Percentiles rank a stretch among this genome's conserved stretches.
These are phyloP conservation scores for Colletotrichum lini DNA, from an alignment of 2,329 filamentous ascomycete genomes.

Conservation along the genomic window DNA sequence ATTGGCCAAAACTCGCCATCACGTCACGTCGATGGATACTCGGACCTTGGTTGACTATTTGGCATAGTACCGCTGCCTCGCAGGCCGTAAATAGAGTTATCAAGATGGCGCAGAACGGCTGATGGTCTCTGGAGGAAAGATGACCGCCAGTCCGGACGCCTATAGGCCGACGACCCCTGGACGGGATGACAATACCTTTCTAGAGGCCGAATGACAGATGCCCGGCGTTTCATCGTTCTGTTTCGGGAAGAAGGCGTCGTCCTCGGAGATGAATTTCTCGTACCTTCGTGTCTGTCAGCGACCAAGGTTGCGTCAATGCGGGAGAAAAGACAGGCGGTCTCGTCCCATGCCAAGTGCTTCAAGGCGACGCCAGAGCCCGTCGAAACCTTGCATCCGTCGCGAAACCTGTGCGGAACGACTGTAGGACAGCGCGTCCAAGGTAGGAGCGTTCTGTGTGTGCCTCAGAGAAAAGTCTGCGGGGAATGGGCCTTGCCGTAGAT, in stretches of 20 bases:
- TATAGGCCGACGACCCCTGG: slow-evolving; percentile 7
- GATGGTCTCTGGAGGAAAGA: background rate
- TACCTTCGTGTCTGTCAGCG: slow-evolving; percentile 12
- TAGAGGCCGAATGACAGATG: slow-evolving; percentile 26
- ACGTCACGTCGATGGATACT: background rate
- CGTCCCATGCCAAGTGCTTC: slow-evolving; percentile 6
- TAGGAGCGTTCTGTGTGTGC: slow-evolving; percentile 2
- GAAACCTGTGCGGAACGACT: slow-evolving; percentile 19
- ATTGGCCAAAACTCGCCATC: background rate
- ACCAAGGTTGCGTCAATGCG: slow-evolving; percentile 26
- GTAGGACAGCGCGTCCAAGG: background rate
- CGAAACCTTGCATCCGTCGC: slow-evolving; percentile 17
- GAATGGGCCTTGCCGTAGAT: slow-evolving; percentile 36
- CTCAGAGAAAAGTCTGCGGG: slow-evolving; percentile 18
- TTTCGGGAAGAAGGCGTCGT: slow-evolving; percentile 29
- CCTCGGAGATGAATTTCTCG: slow-evolving; percentile 34
- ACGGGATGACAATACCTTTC: background rate
- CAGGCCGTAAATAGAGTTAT: slow-evolving; percentile 19
- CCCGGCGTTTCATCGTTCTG: slow-evolving; percentile 26
- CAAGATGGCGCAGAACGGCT: background rate
- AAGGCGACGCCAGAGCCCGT: background rate
- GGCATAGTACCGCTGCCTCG: background rate
- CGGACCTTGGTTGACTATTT: background rate
- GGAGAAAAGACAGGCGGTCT: slow-evolving; percentile 4
- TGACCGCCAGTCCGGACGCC: background rate